Percentiles rank a stretch among this genome's conserved stretches.
These are phyloP conservation scores for Stevia rebaudiana DNA, from an alignment of 140 eudicot genomes.

Conservation along the genomic window DNA sequence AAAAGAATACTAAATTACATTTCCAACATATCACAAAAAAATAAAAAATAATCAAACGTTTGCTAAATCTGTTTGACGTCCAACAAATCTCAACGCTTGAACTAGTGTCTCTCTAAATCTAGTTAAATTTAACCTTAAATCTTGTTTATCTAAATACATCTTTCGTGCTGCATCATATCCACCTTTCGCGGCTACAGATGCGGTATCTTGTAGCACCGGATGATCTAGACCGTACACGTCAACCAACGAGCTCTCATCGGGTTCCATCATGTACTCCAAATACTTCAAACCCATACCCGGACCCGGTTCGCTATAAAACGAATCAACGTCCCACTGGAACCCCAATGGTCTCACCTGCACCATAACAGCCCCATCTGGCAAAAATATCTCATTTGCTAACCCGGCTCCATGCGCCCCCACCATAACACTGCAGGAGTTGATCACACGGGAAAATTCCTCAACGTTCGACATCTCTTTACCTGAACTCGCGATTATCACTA, in stretches of 20 bases:
- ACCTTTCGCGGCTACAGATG: conserved; percentile 38
- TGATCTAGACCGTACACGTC: conserved; percentile 40
- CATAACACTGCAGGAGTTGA: conserved; percentile 53
- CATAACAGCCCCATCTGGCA: conserved; percentile 48
- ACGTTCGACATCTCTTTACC: conserved; percentile 30
- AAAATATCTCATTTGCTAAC: conserved; percentile 41
- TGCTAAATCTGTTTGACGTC: conserved; percentile 1
- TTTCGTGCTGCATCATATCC: conserved; percentile 46
- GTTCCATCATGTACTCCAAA: conserved; percentile 45
- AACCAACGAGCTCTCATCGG: conserved; percentile 57
- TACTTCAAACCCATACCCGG: conserved; percentile 47
- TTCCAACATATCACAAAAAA: too few relatives aligned
- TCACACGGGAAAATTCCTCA: conserved; percentile 35
- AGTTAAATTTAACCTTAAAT: conserved; percentile 34
- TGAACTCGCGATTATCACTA: conserved; percentile 36
- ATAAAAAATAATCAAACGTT: conserved; percentile 2
- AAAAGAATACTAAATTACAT: too few relatives aligned
- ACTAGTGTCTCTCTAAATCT: conserved; percentile 46
- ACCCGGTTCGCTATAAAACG: conserved; percentile 49
- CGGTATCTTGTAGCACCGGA: conserved; percentile 47
- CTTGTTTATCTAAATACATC: conserved; percentile 54
- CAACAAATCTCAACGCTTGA: conserved; percentile 38
- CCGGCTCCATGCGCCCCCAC: conserved; percentile 85
- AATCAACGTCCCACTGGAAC: conserved; percentile 42
- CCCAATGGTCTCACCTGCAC: conserved; percentile 60